phyloP scores from a whole-genome alignment of 2,329 filamentous ascomycete species.

The Alternaria infectoria region DNA sequence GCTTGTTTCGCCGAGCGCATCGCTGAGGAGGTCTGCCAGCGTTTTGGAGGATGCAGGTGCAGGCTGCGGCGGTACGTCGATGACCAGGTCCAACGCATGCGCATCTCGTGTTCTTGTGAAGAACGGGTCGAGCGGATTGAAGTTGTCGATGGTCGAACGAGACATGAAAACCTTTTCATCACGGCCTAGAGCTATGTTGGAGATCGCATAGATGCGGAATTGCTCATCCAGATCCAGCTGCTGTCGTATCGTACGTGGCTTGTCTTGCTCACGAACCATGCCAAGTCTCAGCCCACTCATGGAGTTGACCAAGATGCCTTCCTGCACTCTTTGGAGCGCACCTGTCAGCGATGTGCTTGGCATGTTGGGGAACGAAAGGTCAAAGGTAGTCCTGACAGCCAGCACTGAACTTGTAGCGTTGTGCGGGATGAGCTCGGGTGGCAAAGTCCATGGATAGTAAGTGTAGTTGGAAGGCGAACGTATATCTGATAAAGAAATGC shows the following conservation, averaged over 20 bases:
- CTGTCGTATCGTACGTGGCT: slow-evolving; percentile 46
- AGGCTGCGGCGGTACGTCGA: slow-evolving; percentile 58
- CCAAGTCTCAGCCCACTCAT: slow-evolving; percentile 68
- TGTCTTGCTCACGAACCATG: slow-evolving; percentile 68
- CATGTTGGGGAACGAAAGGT: slow-evolving; percentile 68
- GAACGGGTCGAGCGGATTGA: slow-evolving; percentile 79
- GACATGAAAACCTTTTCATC: slow-evolving; percentile 87
- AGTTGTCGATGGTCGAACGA: slow-evolving; percentile 69
- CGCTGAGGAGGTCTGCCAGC: slow-evolving; percentile 30
- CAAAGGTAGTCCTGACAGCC: slow-evolving; percentile 72
- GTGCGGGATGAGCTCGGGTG: slow-evolving; percentile 72
- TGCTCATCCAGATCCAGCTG: slow-evolving; percentile 43
- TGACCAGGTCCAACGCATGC: slow-evolving; percentile 74
- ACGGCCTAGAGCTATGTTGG: slow-evolving; percentile 79
- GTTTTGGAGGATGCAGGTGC: slow-evolving; percentile 18
- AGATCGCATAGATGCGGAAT: slow-evolving; percentile 81
- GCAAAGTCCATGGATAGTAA: slow-evolving; percentile 92
- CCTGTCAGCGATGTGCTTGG: slow-evolving; percentile 57
- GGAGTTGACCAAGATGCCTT: slow-evolving; percentile 66
- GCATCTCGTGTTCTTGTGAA: slow-evolving; percentile 80
- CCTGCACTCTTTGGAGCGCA: slow-evolving; percentile 62
- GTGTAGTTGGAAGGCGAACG: slow-evolving; percentile 76
- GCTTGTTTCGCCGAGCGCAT: slow-evolving; percentile 27
- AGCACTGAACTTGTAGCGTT: slow-evolving; percentile 81
- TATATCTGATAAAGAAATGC: slow-evolving; percentile 61